phyloP scores from a whole-genome alignment of 192 early-diverging fungal species.

The Phycomyces blakesleeanus region DNA sequence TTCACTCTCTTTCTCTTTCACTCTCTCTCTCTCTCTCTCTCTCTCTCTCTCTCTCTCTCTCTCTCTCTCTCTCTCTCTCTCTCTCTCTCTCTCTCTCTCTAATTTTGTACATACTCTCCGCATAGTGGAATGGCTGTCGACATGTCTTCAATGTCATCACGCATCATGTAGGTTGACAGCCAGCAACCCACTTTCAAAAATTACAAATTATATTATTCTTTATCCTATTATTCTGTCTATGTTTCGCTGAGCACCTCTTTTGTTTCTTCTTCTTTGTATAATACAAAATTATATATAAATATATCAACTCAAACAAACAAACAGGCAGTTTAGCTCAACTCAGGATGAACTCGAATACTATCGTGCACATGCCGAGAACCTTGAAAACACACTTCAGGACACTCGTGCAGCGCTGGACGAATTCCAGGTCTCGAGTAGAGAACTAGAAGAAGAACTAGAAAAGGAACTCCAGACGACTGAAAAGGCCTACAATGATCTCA shows the following conservation, averaged over 20 bases:
- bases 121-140: neutral
- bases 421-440: constrained; percentile 61
- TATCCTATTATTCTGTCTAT: neutral
- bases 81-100: neutral
- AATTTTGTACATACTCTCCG: neutral
- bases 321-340: constrained; percentile 45
- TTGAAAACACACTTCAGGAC: constrained; percentile 51
- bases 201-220: neutral
- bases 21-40: neutral
- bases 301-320: neutral
- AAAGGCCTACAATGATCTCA: constrained; percentile 58
- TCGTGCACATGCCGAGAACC: constrained; percentile 44
- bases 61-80: neutral
- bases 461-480: constrained; percentile 69
- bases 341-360: constrained; percentile 71
- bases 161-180: constrained; percentile 15
- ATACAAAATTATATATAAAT: too few relatives aligned
- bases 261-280: too few relatives aligned
- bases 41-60: neutral
- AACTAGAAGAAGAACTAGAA: constrained; percentile 70
- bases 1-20: neutral
- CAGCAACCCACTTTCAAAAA: neutral
- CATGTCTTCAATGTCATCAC: constrained; percentile 13
- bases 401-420: constrained; percentile 61
- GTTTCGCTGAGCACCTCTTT: neutral